These are phyloP conservation scores for Orbilia blumenaviensis DNA, from an alignment of 2,329 filamentous ascomycete genomes.

Conservation along the genomic window DNA sequence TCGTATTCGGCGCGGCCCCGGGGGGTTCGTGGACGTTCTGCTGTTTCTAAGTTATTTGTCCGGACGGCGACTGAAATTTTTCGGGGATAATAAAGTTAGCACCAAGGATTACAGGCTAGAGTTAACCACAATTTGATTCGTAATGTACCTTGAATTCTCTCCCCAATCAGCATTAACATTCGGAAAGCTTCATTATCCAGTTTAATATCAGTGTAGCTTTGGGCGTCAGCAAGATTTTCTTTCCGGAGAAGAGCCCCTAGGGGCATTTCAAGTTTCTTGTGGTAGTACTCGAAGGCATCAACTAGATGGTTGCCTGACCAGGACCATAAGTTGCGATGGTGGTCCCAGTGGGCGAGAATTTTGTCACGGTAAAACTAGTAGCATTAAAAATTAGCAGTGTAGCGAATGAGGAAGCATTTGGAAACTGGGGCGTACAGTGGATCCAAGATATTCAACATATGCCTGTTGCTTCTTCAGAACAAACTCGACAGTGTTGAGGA, in stretches of 20 bases:
- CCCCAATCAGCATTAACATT: constrained; percentile 40
- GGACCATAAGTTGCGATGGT: constrained; percentile 45
- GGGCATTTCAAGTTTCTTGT: constrained; percentile 48
- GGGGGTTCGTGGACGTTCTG: constrained; percentile 23
- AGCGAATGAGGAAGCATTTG: neutral
- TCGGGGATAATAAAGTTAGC: neutral
- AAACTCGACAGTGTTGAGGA: constrained; percentile 49
- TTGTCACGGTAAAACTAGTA: constrained; percentile 50
- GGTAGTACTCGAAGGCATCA: constrained; percentile 51
- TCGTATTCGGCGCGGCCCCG: constrained; percentile 39
- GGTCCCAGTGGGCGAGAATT: constrained; percentile 49
- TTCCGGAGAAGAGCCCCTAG: constrained; percentile 38
- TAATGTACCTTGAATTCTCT: constrained; percentile 35
- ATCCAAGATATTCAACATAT: constrained; percentile 50
- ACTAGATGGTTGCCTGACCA: constrained; percentile 50
- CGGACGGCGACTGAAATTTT: constrained; percentile 18
- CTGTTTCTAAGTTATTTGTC: constrained; percentile 26
- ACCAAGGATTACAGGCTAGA: neutral
- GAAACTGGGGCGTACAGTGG: constrained; percentile 23
- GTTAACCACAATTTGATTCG: neutral
- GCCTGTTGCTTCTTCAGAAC: constrained; percentile 45
- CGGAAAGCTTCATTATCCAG: constrained; percentile 43
- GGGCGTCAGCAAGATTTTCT: constrained; percentile 29
- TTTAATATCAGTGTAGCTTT: constrained; percentile 48
- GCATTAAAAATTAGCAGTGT: neutral